Evolutionary conservation across 805 yeast species (phyloP).

Genomic region (Metschnikowia lunata): DNA sequence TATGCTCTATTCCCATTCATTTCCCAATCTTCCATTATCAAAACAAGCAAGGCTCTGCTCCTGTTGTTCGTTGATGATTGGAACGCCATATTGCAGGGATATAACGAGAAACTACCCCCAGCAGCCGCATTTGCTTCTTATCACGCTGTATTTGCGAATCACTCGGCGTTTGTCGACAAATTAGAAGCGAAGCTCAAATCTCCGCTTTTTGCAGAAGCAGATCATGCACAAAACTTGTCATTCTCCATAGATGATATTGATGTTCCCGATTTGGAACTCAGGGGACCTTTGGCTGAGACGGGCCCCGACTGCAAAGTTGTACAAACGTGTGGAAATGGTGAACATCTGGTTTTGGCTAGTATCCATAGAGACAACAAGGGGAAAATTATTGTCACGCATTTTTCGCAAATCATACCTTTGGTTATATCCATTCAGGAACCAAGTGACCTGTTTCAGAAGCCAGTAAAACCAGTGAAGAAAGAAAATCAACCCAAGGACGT

Average conservation of each 20-base stretch:
- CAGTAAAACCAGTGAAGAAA: conserved; percentile 5
- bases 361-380: conserved; percentile 2
- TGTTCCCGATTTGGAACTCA: conserved; percentile 1
- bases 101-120: conserved; percentile 11
- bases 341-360: conserved; percentile 6
- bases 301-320: conserved; percentile 6
- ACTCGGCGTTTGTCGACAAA: conserved; percentile 4
- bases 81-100: conserved; percentile 2
- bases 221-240: neutral
- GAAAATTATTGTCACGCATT: conserved; percentile 1
- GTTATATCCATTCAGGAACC: conserved; percentile 5
- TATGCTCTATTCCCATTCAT: conserved; percentile 15
- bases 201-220: conserved; percentile 5
- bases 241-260: neutral
- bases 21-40: conserved; percentile 3
- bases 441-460: neutral
- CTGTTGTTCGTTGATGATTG: conserved; percentile 8
- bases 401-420: conserved; percentile 14
- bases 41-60: conserved; percentile 10
- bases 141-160: conserved; percentile 6
- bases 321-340: conserved; percentile 3
- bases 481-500: neutral
- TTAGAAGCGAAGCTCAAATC: conserved; percentile 4
- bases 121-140: conserved; percentile 5
- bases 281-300: conserved; percentile 7